phyloP scores from a whole-genome alignment of 208 protist genomes.

The Trypanosomatidae sp. region DNA sequence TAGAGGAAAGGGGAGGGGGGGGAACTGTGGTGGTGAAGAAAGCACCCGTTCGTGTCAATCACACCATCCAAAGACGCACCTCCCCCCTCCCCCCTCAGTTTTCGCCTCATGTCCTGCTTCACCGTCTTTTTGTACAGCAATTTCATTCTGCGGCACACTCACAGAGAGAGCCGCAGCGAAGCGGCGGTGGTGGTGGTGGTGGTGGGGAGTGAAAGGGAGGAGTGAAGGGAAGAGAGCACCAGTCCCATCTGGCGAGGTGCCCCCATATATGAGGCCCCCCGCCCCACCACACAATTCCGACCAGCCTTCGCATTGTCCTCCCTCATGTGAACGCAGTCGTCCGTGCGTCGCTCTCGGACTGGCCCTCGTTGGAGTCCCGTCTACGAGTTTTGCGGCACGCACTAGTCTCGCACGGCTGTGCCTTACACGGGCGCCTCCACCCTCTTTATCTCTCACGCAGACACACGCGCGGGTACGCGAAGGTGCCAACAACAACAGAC shows the following conservation, averaged over 20 bases:
- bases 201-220: background rate
- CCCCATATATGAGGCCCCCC: no score
- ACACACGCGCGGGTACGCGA: background rate
- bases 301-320: no score
- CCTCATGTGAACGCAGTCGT: no score
- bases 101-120: background rate
- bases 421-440: background rate
- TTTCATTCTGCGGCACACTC: background rate
- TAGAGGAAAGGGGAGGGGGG: background rate
- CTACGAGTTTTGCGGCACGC: constrained; percentile 5
- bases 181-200: background rate
- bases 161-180: background rate
- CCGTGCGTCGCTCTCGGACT: no score
- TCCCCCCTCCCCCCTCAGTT: background rate
- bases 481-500: background rate
- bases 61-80: background rate
- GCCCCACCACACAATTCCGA: no score
- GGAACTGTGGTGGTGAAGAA: background rate
- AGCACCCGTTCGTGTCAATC: background rate
- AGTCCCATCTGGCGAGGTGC: no score
- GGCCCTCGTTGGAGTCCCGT: no score
- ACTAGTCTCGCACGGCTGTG: background rate
- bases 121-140: no score
- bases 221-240: no score
- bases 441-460: background rate